Evolutionary conservation across 352 stramenopile genomes (phyloP), one percentile per base, ranked within the genome.

Genomic region (Thalassiosira livingstoniorum): DNA sequence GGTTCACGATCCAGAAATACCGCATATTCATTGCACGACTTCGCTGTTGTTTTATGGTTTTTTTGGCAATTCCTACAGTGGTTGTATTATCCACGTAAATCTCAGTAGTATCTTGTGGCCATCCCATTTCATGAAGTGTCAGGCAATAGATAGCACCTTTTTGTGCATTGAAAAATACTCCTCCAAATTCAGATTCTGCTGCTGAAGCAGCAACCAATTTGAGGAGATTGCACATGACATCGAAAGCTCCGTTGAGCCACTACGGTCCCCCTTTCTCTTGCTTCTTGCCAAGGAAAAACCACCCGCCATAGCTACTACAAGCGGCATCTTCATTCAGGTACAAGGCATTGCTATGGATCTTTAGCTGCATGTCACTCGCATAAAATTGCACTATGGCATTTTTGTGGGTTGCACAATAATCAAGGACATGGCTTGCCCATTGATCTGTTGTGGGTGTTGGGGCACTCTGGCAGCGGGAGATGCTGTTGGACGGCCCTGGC

Each of bases 181-280:
- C 78, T 54, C 34, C 78, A 43, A 82, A 29, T 64, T 85, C 69
- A 35, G 78, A 68, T 51, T 80, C 70, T 4, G 70, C 57, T 23
- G 62, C 60, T 7, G 70, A 85, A 7, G 67, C n/a, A 3, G 37
- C 37, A 18, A 75, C 67, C 35, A 54, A 51, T 64, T 75, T 64
- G 32, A 75, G n/a, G 11, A 67, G 45, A 23, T 61, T 27, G 11
- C 15, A 51, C 0, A 55, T 57, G 21, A 39, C 37, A 34, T 37
- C 37, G 4, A 65, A 25, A 23, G 47, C 32, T 10, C 47, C 32
- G 35, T 75, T 75, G 42, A 51, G 42, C 13, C 45, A 51, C 13
- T 60, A 42, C 57, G 21, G 21, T 58, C 7, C 0, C 1, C 39
- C 21, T 4, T 13, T 42, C 27, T 58, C 23, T 0, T 47, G 57